A percentile compares a stretch with the other conserved stretches of the same genome.
phyloP scores from a whole-genome alignment of 2,329 filamentous ascomycete genomes.

The Chaetomium sp. region DNA sequence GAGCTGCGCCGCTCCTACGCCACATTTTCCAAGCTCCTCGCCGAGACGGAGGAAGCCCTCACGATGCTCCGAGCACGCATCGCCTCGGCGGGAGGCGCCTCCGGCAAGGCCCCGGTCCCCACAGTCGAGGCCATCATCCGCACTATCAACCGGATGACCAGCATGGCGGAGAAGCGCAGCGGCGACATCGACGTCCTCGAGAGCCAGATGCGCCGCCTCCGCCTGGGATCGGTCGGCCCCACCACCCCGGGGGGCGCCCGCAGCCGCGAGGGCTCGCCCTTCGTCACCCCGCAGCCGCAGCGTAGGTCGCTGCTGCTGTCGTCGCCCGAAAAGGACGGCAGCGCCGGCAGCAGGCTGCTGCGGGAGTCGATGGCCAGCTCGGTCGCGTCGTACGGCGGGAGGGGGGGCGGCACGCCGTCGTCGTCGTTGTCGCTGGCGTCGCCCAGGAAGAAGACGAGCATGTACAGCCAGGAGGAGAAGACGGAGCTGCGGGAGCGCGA shows the following conservation, averaged over 20 bases:
- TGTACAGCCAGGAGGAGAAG: slow-evolving; percentile 63
- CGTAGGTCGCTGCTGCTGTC: slow-evolving; percentile 41
- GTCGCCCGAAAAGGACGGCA: slow-evolving; percentile 37
- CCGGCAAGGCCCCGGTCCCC: slow-evolving; percentile 61
- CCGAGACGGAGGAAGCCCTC: slow-evolving; percentile 77
- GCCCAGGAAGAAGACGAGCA: slow-evolving; percentile 63
- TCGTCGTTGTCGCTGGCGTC: slow-evolving; percentile 33
- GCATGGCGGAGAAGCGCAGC: slow-evolving; percentile 87
- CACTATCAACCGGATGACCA: slow-evolving; percentile 90
- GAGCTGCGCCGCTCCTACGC: slow-evolving; percentile 78
- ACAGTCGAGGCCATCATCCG: slow-evolving; percentile 80
- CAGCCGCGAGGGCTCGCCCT: slow-evolving; percentile 48
- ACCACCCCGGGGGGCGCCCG: slow-evolving; percentile 29
- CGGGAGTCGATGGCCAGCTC: slow-evolving; percentile 48
- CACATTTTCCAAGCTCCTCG: slow-evolving; percentile 71
- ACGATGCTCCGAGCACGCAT: slow-evolving; percentile 79
- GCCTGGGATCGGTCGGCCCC: slow-evolving; percentile 33
- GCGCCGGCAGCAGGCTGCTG: slow-evolving; percentile 27
- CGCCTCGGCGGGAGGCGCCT: slow-evolving; percentile 56
- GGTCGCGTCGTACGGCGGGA: slow-evolving; percentile 40
- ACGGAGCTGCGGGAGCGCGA: slow-evolving; percentile 56
- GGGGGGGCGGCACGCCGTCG: slow-evolving; percentile 30
- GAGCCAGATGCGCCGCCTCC: slow-evolving; percentile 69
- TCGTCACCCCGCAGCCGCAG: slow-evolving; percentile 48
- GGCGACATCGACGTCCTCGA: slow-evolving; percentile 90